phyloP scores from a whole-genome alignment of 1,139 yeast species.

The Sugiyamaella sp. region DNA sequence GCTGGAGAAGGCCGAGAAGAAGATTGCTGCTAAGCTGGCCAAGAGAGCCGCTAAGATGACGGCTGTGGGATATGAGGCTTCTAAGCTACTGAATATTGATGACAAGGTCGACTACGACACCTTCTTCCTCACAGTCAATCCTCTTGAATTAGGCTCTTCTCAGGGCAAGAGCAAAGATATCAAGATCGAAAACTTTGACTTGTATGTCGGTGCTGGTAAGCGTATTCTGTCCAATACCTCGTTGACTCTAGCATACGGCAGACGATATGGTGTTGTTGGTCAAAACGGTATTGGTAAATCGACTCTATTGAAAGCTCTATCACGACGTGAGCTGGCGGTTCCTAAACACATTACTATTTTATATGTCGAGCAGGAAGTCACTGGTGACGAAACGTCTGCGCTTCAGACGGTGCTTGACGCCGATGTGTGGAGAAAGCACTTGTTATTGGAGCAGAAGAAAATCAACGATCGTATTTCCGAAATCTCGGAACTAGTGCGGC shows the following conservation, averaged over 20 bases:
- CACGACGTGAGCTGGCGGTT: slow-evolving; percentile 89
- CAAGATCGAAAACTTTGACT: slow-evolving; percentile 87
- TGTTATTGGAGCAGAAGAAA: slow-evolving; percentile 72
- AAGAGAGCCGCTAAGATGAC: slow-evolving; percentile 72
- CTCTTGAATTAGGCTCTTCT: slow-evolving; percentile 77
- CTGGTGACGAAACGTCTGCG: slow-evolving; percentile 90
- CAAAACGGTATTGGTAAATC: slow-evolving; percentile 99
- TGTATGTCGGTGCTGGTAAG: slow-evolving; percentile 93
- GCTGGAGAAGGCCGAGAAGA: slow-evolving; percentile 94
- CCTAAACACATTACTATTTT: slow-evolving; percentile 94
- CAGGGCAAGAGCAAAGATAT: slow-evolving; percentile 96
- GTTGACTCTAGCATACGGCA: slow-evolving; percentile 85
- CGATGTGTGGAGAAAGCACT: slow-evolving; percentile 96
- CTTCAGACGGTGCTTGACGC: slow-evolving; percentile 95
- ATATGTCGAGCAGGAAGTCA: slow-evolving; percentile 96
- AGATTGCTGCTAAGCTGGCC: slow-evolving; percentile 95
- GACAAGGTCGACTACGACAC: slow-evolving; percentile 81
- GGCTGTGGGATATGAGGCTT: slow-evolving; percentile 78
- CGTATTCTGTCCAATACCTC: slow-evolving; percentile 89
- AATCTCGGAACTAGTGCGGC: slow-evolving; percentile 66
- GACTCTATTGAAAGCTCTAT: slow-evolving; percentile 83
- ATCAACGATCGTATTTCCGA: slow-evolving; percentile 74
- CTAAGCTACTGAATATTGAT: slow-evolving; percentile 72
- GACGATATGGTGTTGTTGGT: slow-evolving; percentile 96
- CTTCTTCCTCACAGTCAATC: slow-evolving; percentile 92